Percentiles rank a stretch among this genome's conserved stretches.
Evolutionary conservation across 345 rosid genomes (phyloP).

Genomic region (Geranium brycei): DNA sequence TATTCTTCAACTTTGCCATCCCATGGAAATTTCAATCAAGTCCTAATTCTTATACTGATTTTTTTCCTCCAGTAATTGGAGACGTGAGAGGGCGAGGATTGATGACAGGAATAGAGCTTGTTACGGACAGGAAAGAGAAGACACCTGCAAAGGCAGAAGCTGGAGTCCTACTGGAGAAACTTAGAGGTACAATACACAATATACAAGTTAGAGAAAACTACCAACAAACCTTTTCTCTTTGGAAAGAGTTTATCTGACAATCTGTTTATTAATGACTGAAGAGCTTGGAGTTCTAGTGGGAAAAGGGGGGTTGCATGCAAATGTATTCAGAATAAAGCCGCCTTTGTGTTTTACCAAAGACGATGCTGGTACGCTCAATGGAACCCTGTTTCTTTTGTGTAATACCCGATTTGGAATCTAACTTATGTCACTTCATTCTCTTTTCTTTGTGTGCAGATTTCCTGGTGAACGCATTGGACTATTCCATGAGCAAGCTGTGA

Average conservation of each 20-base stretch:
- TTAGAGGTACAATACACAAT: constrained; percentile 38
- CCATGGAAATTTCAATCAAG: neutral
- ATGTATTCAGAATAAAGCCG: constrained; percentile 83
- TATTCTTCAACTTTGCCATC: constrained; percentile 5
- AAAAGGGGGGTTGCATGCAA: constrained; percentile 87
- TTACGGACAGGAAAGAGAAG: constrained; percentile 62
- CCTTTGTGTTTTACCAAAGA: constrained; percentile 90
- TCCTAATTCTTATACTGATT: too few species aligned
- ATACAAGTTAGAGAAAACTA: too few species aligned
- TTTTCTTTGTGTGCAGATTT: neutral
- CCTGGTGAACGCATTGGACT: constrained; percentile 72
- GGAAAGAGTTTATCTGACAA: constrained; percentile 1
- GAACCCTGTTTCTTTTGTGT: too few species aligned
- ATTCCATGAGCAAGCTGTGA: constrained; percentile 52
- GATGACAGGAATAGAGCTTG: constrained; percentile 80
- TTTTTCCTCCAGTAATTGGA: constrained; percentile 53
- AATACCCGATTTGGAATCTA: too few species aligned
- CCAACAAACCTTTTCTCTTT: too few species aligned
- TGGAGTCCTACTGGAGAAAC: constrained; percentile 63
- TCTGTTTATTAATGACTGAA: constrained; percentile 16
- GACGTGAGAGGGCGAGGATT: constrained; percentile 87
- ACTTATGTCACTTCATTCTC: too few species aligned
- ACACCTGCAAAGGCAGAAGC: constrained; percentile 86
- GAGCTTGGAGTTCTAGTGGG: constrained; percentile 74
- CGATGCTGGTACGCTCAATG: constrained; percentile 51